These are phyloP conservation scores for Aspergillus eucalypticola DNA, from an alignment of 2,329 filamentous ascomycete genomes.

Conservation along the genomic window DNA sequence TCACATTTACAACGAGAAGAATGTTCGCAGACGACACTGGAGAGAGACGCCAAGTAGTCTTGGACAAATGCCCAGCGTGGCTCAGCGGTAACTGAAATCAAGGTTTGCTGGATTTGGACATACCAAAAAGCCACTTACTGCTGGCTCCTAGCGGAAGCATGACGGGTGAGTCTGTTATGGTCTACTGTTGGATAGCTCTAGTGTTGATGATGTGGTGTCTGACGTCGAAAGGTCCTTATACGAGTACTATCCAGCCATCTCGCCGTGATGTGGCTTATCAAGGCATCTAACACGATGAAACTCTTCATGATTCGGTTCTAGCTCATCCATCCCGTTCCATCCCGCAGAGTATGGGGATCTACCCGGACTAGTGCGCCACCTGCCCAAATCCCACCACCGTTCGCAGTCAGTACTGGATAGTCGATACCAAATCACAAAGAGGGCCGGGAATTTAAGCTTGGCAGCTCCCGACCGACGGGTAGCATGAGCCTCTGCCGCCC, in stretches of 20 bases:
- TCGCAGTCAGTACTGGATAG: background rate
- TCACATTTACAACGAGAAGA: background rate
- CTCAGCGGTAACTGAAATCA: constrained; percentile 9
- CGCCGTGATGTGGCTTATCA: background rate
- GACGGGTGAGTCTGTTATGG: background rate
- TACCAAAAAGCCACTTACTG: background rate
- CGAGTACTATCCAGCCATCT: background rate
- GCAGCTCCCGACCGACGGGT: constrained; percentile 13
- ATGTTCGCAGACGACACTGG: background rate
- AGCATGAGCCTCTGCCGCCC: constrained; percentile 6
- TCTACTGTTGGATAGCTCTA: background rate
- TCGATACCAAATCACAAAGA: background rate
- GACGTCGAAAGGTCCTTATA: background rate
- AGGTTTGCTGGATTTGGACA: background rate
- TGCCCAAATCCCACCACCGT: background rate
- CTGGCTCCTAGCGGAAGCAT: background rate
- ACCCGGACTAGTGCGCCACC: background rate
- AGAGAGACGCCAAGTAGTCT: constrained; percentile 16
- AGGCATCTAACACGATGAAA: background rate
- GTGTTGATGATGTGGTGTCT: too few species aligned
- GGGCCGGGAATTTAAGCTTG: constrained; percentile 4
- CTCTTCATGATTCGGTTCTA: background rate
- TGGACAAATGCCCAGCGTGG: constrained; percentile 13
- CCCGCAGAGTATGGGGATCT: background rate
- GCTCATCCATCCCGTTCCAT: background rate